These are phyloP conservation scores for Dactylellina sp. DNA, from an alignment of 2,329 filamentous ascomycete genomes.

Conservation along the genomic window DNA sequence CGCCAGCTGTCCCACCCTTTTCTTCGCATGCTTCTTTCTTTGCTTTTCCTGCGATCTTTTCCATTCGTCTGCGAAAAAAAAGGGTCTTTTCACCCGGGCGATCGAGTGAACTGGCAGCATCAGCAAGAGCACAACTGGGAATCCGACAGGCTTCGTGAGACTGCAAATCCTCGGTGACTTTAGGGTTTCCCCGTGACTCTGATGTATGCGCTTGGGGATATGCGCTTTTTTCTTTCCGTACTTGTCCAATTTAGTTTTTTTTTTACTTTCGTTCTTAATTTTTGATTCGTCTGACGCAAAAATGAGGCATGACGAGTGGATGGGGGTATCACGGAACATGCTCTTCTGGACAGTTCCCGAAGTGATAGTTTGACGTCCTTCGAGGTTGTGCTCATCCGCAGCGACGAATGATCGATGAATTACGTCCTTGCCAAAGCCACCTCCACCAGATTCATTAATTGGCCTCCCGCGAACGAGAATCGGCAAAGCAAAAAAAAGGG, in stretches of 20 bases:
- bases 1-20: slow-evolving; percentile 33
- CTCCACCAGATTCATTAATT: slow-evolving; percentile 8
- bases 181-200: slow-evolving; percentile 21
- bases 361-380: neutral
- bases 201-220: slow-evolving; percentile 5
- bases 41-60: neutral
- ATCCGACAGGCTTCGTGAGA: too few species aligned
- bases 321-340: slow-evolving; percentile 6
- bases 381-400: neutral
- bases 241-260: neutral
- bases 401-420: slow-evolving; percentile 34
- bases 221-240: neutral
- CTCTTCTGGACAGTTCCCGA: slow-evolving; percentile 31
- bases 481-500: neutral
- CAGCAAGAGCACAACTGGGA: too few species aligned
- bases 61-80: neutral
- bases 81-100: neutral
- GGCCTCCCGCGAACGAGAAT: too few species aligned
- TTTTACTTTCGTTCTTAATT: slow-evolving; percentile 1
- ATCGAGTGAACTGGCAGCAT: slow-evolving; percentile 25
- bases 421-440: slow-evolving; percentile 21
- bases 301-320: slow-evolving; percentile 9
- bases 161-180: slow-evolving; percentile 3
- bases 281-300: too few species aligned
- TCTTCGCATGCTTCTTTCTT: slow-evolving; percentile 3